Evolutionary conservation across 2,329 filamentous ascomycete genomes (phyloP).

Genomic region (Anisogramma anomala): DNA sequence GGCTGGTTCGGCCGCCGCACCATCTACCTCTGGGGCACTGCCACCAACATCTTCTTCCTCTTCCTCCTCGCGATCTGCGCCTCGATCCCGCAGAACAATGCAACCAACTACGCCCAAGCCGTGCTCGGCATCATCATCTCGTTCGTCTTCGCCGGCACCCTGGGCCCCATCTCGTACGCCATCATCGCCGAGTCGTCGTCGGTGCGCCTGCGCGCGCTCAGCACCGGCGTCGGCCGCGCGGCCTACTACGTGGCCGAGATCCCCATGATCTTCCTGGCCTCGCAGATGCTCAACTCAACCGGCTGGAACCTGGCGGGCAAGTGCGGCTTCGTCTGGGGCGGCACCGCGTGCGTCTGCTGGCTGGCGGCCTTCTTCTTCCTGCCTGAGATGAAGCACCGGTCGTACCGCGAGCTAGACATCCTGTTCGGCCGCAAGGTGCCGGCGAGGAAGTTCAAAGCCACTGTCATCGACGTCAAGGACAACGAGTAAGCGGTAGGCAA

Average conservation of each 20-base stretch:
- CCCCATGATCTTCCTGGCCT: constrained; percentile 51
- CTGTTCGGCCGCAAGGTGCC: constrained; percentile 31
- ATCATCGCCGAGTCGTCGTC: constrained; percentile 57
- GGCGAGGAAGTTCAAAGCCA: constrained; percentile 33
- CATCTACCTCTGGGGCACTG: constrained; percentile 51
- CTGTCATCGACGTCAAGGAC: constrained; percentile 30
- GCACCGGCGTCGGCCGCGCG: constrained; percentile 52
- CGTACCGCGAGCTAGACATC: constrained; percentile 34
- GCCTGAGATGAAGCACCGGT: constrained; percentile 33
- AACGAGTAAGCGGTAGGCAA: constrained; percentile 23
- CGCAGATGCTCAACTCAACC: constrained; percentile 48
- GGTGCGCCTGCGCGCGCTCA: constrained; percentile 53
- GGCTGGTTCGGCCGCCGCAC: constrained; percentile 33
- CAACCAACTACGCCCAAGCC: constrained; percentile 43
- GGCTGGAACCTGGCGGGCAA: constrained; percentile 33
- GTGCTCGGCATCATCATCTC: constrained; percentile 54
- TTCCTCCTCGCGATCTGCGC: constrained; percentile 48
- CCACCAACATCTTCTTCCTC: constrained; percentile 41
- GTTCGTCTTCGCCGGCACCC: constrained; percentile 50
- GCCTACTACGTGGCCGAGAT: constrained; percentile 55
- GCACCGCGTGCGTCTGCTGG: constrained; percentile 30
- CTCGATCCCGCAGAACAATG: constrained; percentile 31
- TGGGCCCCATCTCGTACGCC: constrained; percentile 53
- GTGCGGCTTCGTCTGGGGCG: constrained; percentile 36
- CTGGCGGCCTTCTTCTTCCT: constrained; percentile 31